These are phyloP conservation scores for Stenogyne calaminthoides DNA, from an alignment of 305 asterid species.

Conservation along the genomic window DNA sequence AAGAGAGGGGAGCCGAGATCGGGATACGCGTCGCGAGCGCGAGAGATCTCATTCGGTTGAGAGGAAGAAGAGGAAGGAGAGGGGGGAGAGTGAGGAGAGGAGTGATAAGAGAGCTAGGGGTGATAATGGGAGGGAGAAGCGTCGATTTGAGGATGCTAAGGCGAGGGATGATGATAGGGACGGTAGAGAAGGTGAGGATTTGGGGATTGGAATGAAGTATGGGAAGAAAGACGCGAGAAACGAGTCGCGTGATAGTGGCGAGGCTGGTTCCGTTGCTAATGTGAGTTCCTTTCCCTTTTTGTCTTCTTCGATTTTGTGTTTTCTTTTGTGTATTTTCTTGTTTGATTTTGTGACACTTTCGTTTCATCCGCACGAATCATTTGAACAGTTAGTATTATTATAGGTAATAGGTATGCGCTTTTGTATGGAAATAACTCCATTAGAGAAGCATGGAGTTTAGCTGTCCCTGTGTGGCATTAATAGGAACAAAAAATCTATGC, in stretches of 20 bases:
- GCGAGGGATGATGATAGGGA: slow-evolving; percentile 35
- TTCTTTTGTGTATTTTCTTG: slow-evolving; percentile 9
- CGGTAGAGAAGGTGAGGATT: slow-evolving; percentile 41
- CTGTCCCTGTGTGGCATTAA: neutral
- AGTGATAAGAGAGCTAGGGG: slow-evolving; percentile 66
- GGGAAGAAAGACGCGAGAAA: slow-evolving; percentile 38
- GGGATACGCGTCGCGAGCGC: slow-evolving; percentile 54
- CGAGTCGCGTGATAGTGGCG: slow-evolving; percentile 33
- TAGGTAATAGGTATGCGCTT: neutral
- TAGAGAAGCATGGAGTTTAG: slow-evolving; percentile 3
- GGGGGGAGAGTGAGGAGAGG: slow-evolving; percentile 62
- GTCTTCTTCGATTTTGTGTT: neutral
- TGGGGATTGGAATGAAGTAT: slow-evolving; percentile 36
- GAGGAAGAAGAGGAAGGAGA: slow-evolving; percentile 58
- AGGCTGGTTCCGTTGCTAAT: slow-evolving; percentile 46
- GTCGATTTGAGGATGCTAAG: slow-evolving; percentile 59
- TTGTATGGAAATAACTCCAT: neutral
- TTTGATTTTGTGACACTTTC: neutral
- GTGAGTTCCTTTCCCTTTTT: slow-evolving; percentile 49
- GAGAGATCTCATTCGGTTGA: slow-evolving; percentile 57
- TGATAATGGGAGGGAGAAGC: slow-evolving; percentile 56
- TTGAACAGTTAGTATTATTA: neutral
- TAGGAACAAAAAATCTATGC: neutral
- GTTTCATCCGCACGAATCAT: slow-evolving; percentile 12
- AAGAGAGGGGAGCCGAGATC: slow-evolving; percentile 59